Percentiles rank a stretch among this genome's conserved stretches.
Conservation (phyloP, 2,329 filamentous ascomycete species). For the Neurospora sp. region DNA sequence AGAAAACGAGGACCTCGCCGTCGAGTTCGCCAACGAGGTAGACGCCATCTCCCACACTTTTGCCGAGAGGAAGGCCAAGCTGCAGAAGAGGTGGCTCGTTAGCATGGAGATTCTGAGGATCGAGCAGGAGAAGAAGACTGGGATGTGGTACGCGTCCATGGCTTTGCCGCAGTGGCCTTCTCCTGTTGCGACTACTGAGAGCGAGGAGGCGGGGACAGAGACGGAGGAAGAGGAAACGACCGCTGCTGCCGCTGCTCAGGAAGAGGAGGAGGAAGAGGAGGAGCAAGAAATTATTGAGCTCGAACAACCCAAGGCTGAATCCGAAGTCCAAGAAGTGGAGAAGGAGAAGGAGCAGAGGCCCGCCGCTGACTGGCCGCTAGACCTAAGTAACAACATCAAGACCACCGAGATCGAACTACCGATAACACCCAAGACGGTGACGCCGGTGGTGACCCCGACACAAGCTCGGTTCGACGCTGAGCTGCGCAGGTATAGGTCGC, state of each 20-base stretch:
- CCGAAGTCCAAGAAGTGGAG: background rate
- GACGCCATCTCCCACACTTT: constrained; percentile 37
- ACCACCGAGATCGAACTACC: background rate
- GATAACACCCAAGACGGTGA: background rate
- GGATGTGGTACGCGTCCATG: constrained; percentile 32
- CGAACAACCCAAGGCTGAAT: background rate
- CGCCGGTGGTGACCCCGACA: background rate
- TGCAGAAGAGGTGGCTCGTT: constrained; percentile 43
- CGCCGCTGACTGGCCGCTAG: background rate
- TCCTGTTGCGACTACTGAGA: constrained; percentile 9
- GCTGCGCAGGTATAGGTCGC: background rate
- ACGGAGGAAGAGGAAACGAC: background rate
- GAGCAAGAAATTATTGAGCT: background rate
- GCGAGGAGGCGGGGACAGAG: background rate
- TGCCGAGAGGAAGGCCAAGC: constrained; percentile 30
- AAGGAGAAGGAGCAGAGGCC: background rate
- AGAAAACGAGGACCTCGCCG: constrained; percentile 39
- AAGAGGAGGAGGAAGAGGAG: background rate
- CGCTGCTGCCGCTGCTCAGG: background rate
- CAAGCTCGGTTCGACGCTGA: background rate
- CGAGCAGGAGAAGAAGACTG: constrained; percentile 38
- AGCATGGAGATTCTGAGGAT: constrained; percentile 42
- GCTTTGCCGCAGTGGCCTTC: constrained; percentile 31
- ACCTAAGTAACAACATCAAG: background rate
- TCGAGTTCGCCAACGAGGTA: constrained; percentile 39